Evolutionary conservation across 495 filamentous ascomycete species (phyloP).

Genomic region (Aspergillus wentii): DNA sequence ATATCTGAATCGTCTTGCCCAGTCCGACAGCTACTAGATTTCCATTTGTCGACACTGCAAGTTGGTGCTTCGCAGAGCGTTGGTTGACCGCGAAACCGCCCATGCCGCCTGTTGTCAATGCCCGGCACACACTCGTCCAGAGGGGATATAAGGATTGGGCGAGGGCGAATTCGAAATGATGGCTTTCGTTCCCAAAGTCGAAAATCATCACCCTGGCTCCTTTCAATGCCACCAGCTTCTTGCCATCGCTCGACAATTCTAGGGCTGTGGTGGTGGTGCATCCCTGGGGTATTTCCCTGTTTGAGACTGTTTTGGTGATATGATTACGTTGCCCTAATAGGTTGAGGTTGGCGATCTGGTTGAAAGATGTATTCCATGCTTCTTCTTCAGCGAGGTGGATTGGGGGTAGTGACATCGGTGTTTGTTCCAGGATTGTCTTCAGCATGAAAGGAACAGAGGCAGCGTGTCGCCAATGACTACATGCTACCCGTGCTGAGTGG

Average conservation of each 20-base stretch:
- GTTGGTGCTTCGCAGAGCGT: conserved; percentile 8
- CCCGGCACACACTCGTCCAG: conserved; percentile 12
- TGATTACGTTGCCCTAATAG: conserved; percentile 5
- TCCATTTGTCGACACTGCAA: conserved; percentile 12
- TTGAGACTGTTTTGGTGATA: conserved; percentile 6
- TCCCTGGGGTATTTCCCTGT: conserved; percentile 3
- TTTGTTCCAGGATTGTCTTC: conserved; percentile 8
- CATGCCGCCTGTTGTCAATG: conserved; percentile 5
- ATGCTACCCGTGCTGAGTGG: conserved; percentile 9
- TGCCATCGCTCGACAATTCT: conserved; percentile 6
- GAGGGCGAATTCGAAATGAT: conserved; percentile 6
- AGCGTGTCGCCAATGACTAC: conserved; percentile 11
- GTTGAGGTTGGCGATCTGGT: conserved; percentile 9
- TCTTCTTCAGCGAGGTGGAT: conserved; percentile 4
- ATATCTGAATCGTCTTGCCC: conserved; percentile 15
- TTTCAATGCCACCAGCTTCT: conserved; percentile 8
- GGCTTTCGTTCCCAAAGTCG: not conserved
- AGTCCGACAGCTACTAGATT: conserved; percentile 11
- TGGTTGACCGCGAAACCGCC: conserved; percentile 8
- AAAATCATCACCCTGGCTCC: conserved; percentile 10
- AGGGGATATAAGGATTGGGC: conserved; percentile 11
- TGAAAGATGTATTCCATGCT: conserved; percentile 14
- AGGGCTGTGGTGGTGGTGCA: conserved; percentile 6
- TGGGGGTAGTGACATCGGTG: conserved; percentile 9
- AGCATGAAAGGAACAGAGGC: conserved; percentile 13